Conservation (phyloP, 768 basidiomycete genomes). For the Megacollybia marginata region DNA sequence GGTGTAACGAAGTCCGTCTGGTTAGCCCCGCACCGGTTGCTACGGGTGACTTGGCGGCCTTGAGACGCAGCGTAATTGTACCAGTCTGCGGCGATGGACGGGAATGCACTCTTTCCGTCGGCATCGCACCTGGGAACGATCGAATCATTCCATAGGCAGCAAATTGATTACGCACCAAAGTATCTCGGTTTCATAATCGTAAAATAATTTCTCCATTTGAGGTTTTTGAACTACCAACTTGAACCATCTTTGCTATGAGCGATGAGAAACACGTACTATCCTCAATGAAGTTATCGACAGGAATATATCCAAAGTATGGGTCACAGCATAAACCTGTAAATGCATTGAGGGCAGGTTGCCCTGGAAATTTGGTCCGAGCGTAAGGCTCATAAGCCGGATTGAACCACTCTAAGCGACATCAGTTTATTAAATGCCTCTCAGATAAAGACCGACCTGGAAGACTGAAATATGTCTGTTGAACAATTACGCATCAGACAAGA, state of each 20-base stretch:
- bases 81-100: background rate
- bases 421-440: background rate
- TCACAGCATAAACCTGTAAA: background rate
- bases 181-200: background rate
- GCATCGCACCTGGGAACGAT: background rate
- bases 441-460: background rate
- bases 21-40: background rate
- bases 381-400: background rate
- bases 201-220: background rate
- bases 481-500: too few relatives aligned
- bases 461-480: background rate
- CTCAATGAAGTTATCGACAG: background rate
- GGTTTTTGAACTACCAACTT: background rate
- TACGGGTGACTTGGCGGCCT: background rate
- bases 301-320: background rate
- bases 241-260: background rate
- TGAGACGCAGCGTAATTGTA: background rate
- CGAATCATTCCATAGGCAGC: background rate
- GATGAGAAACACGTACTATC: background rate
- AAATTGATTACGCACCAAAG: background rate
- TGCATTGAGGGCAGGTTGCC: background rate
- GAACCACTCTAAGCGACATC: background rate
- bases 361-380: background rate
- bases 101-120: background rate
- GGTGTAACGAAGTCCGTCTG: background rate